Base-by-base conservation (phyloP, 2,329 filamentous ascomycete genomes). In the Chrysoporthe austroafricana region DNA sequence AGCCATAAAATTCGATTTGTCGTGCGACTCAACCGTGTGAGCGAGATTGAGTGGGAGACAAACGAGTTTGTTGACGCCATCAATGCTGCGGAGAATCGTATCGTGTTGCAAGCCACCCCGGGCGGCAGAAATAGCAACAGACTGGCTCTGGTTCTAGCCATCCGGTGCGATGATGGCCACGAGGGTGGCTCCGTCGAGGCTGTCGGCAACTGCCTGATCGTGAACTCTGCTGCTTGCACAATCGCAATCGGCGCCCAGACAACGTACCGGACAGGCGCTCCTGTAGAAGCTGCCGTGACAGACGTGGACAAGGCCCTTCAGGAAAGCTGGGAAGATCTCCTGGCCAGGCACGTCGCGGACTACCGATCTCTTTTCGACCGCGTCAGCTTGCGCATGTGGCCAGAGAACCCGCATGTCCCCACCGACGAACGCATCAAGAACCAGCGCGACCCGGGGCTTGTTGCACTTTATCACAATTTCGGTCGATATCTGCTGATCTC, bases 61-160 rank as follows among this genome's bases (percentile, higher is more conserved):
- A 80, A 81, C 68, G 80, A 82, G 68, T 82, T 80, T 66, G 72
- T 82, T 18, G 80, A 82, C 69, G 77, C 76, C 18, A 67, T 82
- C 21, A 54, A 63, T 14, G 73, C 74, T 13, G 69, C 61, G 1
- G 65, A 73, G 6, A 69, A 73, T 34, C 74, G 73, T 13, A 77
- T 81, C 42, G 72, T 74, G 7, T 76, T 81, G 75, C 75, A 75
- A 60, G 76, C 79, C 32, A 79, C 77, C 0, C 78, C 79, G 1
- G 79, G 79, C 3, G 79, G 79, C 2, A 71, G 68, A 32, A 65
- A 74, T 39, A 79, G 71, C 62, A 79, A 78, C 68, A 73, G 72
- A 2, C 71, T 77, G 9, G 76, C 75, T 60, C 76, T 78, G 60
- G 73, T 74, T 21, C 70, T 79, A 18, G 73, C 72, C 16, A 71